These are phyloP conservation scores for Moesziomyces parantarcticus DNA, from an alignment of 1,284 basidiomycete species.

Conservation along the genomic window DNA sequence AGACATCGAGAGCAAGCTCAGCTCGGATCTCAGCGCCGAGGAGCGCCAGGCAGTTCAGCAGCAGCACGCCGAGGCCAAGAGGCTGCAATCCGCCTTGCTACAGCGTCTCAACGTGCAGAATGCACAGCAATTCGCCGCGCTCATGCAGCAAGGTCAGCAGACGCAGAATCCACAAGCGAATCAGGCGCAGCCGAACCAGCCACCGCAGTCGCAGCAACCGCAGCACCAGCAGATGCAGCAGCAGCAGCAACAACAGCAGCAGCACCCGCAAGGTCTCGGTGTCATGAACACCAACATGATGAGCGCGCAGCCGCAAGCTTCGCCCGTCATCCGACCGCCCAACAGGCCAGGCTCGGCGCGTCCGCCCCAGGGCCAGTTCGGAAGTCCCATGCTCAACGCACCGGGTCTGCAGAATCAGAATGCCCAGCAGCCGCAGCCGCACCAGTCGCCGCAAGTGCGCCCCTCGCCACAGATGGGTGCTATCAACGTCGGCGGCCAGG, in stretches of 20 bases:
- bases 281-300: constrained; percentile 25
- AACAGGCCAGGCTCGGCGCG: constrained; percentile 39
- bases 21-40: constrained; percentile 37
- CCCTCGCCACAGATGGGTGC: constrained; percentile 42
- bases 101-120: constrained; percentile 48
- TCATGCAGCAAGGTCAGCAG: constrained; percentile 41
- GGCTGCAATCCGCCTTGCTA: constrained; percentile 44
- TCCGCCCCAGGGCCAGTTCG: constrained; percentile 42
- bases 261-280: constrained; percentile 22
- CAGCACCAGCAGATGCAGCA: constrained; percentile 11
- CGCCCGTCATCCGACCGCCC: constrained; percentile 42
- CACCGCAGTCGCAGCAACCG: constrained; percentile 16
- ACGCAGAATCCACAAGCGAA: constrained; percentile 10
- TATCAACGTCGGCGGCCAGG: constrained; percentile 23
- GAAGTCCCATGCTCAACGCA: constrained; percentile 46
- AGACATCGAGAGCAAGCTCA: constrained; percentile 56
- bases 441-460: constrained; percentile 37
- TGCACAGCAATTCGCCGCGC: constrained; percentile 36
- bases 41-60: constrained; percentile 51
- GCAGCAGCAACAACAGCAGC: constrained; percentile 26
- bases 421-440: constrained; percentile 24
- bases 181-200: constrained; percentile 13
- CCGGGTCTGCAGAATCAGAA: constrained; percentile 21
- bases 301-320: constrained; percentile 31
- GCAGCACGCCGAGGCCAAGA: constrained; percentile 46